Conservation (phyloP, 805 yeast genomes). For the Metschnikowia noctiluminum region DNA sequence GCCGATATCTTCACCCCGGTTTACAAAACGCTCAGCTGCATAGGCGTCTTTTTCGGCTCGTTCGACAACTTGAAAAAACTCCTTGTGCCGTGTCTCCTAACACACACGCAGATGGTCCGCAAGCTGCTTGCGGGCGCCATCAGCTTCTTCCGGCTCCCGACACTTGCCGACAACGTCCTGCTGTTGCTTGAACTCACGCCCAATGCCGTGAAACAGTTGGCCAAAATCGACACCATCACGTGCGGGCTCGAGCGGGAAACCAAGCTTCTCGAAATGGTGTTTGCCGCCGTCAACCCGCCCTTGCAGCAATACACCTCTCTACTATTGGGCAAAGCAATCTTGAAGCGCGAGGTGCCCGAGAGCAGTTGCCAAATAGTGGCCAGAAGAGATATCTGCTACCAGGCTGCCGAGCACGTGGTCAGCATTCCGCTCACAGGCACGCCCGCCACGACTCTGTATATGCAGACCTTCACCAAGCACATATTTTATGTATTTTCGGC, state of each 20-base stretch:
- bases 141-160: slow-evolving; percentile 27
- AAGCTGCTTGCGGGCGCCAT: slow-evolving; percentile 25
- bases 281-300: slow-evolving; percentile 31
- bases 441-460: slow-evolving; percentile 21
- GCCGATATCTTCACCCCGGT: slow-evolving; percentile 16
- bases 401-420: slow-evolving; percentile 42
- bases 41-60: slow-evolving; percentile 36
- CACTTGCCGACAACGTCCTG: slow-evolving; percentile 29
- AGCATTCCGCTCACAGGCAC: slow-evolving; percentile 40
- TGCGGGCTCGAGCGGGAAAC: slow-evolving; percentile 36
- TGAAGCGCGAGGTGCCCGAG: slow-evolving; percentile 29
- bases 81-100: slow-evolving; percentile 32
- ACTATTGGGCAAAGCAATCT: slow-evolving; percentile 39
- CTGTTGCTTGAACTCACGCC: slow-evolving; percentile 22
- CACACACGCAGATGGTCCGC: slow-evolving; percentile 29
- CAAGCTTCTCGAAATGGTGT: slow-evolving; percentile 26
- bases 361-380: slow-evolving; percentile 32
- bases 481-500: slow-evolving; percentile 22
- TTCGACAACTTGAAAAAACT: slow-evolving; percentile 39
- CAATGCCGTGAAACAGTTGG: slow-evolving; percentile 26
- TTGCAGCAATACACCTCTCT: slow-evolving; percentile 35
- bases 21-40: slow-evolving; percentile 29
- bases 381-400: slow-evolving; percentile 37
- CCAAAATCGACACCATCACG: slow-evolving; percentile 37
- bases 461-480: slow-evolving; percentile 24